These are phyloP conservation scores for Epichloe glyceriae DNA, from an alignment of 2,329 filamentous ascomycete species.

Conservation along the genomic window DNA sequence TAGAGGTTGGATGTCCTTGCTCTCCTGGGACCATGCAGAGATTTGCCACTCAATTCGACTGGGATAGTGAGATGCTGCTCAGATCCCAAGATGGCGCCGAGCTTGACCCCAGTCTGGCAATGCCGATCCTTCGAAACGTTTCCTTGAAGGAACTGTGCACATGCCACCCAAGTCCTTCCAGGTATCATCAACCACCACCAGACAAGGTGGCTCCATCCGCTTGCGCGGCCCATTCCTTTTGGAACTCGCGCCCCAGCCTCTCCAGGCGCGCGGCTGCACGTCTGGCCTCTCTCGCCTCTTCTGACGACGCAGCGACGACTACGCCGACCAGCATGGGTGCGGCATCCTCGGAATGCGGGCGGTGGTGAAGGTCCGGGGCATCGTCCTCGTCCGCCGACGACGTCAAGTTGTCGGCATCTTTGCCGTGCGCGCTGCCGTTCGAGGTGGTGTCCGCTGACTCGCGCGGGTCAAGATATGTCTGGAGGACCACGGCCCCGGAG, in stretches of 20 bases:
- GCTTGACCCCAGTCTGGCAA: not conserved
- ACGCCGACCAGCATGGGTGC: constrained; percentile 42
- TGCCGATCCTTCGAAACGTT: not conserved
- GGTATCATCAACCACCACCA: constrained; percentile 13
- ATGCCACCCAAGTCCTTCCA: not conserved
- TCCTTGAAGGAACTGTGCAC: not conserved
- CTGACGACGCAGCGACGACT: constrained; percentile 36
- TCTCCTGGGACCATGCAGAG: not conserved
- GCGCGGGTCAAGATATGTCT: constrained; percentile 33
- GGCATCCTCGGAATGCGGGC: constrained; percentile 16
- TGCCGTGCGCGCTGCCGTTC: constrained; percentile 5
- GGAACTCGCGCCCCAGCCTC: constrained; percentile 40
- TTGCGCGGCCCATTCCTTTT: constrained; percentile 34
- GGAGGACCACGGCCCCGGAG: constrained; percentile 27
- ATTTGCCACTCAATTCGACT: constrained; percentile 1
- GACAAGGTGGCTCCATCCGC: constrained; percentile 14
- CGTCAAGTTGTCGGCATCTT: constrained; percentile 6
- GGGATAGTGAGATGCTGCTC: not conserved
- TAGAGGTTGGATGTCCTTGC: not conserved
- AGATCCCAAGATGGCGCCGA: not conserved
- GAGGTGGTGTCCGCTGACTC: constrained; percentile 8
- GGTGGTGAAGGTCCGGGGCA: constrained; percentile 4
- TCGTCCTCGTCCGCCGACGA: not conserved
- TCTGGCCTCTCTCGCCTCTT: constrained; percentile 36
- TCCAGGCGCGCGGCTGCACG: constrained; percentile 40